These are phyloP conservation scores for Tolypocladium nubicola DNA, from an alignment of 2,329 filamentous ascomycete genomes.

Conservation along the genomic window DNA sequence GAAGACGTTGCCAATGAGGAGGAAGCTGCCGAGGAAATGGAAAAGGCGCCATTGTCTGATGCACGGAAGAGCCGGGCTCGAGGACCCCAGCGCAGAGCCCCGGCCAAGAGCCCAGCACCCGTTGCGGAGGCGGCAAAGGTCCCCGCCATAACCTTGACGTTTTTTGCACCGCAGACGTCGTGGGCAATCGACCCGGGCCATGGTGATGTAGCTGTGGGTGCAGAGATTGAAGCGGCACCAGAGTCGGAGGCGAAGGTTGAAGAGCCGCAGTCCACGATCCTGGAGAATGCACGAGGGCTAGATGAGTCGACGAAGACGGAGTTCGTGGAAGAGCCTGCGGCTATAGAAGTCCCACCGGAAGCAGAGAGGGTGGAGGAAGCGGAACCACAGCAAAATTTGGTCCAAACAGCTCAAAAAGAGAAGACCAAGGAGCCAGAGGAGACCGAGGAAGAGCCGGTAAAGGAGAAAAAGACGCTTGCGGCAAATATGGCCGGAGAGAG, in stretches of 20 bases:
- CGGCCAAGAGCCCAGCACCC: constrained; percentile 37
- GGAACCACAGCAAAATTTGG: not conserved
- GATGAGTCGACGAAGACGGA: not conserved
- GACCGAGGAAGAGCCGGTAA: constrained; percentile 1
- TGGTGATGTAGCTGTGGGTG: constrained; percentile 25
- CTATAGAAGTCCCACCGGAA: not conserved
- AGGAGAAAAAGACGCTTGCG: constrained; percentile 24
- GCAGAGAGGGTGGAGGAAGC: not conserved
- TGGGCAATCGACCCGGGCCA: constrained; percentile 43
- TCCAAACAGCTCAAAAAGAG: not conserved
- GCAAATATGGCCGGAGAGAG: constrained; percentile 33
- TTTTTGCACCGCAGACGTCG: constrained; percentile 35
- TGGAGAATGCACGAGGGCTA: not conserved
- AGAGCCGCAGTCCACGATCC: not conserved
- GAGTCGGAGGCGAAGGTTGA: constrained; percentile 3
- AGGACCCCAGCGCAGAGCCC: constrained; percentile 70
- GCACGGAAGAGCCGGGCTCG: constrained; percentile 83
- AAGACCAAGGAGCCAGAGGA: not conserved
- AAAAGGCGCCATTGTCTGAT: constrained; percentile 75
- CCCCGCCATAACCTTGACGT: constrained; percentile 28
- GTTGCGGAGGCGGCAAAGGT: constrained; percentile 15
- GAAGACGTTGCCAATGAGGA: constrained; percentile 52
- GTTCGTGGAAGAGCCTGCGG: not conserved
- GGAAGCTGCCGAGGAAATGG: constrained; percentile 44
- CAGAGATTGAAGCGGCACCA: constrained; percentile 7